Evolutionary conservation across 352 stramenopile genomes (phyloP).

Genomic region (Pythium sp.): DNA sequence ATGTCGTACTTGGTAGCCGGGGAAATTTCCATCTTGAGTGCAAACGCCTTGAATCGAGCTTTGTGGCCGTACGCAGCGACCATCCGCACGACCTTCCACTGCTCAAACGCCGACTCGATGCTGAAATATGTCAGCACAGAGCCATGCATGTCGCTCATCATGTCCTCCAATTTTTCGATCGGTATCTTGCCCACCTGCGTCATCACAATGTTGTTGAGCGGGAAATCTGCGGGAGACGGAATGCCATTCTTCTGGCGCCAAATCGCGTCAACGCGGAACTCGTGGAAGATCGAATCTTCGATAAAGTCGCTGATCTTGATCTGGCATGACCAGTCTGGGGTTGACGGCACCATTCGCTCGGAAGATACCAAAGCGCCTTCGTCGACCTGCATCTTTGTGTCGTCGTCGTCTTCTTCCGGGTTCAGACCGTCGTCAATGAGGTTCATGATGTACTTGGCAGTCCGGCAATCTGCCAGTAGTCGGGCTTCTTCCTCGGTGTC

Average conservation of each 20-base stretch:
- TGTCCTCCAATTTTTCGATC: slow-evolving; percentile 45
- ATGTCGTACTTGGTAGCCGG: slow-evolving; percentile 41
- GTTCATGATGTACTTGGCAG: slow-evolving; percentile 63
- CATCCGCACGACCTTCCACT: slow-evolving; percentile 71
- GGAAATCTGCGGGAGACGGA: slow-evolving; percentile 22
- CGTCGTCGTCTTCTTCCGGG: slow-evolving; percentile 36
- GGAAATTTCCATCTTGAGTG: slow-evolving; percentile 41
- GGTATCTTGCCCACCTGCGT: slow-evolving; percentile 37
- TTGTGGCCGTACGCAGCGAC: slow-evolving; percentile 73
- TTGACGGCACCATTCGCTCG: not conserved
- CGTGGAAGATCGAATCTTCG: slow-evolving; percentile 29
- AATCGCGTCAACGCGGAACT: slow-evolving; percentile 55
- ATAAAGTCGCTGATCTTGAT: slow-evolving; percentile 55
- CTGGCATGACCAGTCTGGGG: slow-evolving; percentile 47
- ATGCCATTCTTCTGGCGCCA: slow-evolving; percentile 30
- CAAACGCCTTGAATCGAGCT: slow-evolving; percentile 39
- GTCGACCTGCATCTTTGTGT: slow-evolving; percentile 40
- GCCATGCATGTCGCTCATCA: slow-evolving; percentile 37
- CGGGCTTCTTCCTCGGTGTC: slow-evolving; percentile 47
- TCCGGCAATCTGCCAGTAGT: slow-evolving; percentile 43
- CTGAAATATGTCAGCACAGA: slow-evolving; percentile 53
- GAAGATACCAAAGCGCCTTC: slow-evolving; percentile 1
- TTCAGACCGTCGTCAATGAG: slow-evolving; percentile 69
- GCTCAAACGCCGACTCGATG: slow-evolving; percentile 60
- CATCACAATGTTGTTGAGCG: slow-evolving; percentile 26